phyloP scores from a whole-genome alignment of 495 filamentous ascomycete species.

The Tuber microsphaerosporum region DNA sequence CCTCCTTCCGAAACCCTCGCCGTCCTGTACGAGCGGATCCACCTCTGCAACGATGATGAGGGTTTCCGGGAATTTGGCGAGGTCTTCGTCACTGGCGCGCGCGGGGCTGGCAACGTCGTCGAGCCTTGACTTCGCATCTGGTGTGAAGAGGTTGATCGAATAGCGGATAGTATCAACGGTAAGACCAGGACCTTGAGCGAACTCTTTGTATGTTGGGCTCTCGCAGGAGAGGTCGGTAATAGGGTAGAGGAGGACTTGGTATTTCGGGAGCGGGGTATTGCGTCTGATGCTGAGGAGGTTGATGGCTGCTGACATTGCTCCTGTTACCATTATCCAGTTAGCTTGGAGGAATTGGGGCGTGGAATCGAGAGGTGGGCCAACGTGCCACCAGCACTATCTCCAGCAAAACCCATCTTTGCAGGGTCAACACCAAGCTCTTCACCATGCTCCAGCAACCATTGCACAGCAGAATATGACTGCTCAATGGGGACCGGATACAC shows the following conservation, averaged over 20 bases:
- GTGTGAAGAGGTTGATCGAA: slow-evolving; percentile 16
- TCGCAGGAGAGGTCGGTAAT: slow-evolving; percentile 33
- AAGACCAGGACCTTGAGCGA: slow-evolving; percentile 26
- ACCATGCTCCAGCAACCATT: slow-evolving; percentile 37
- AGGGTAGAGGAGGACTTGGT: slow-evolving; percentile 37
- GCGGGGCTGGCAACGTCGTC: slow-evolving; percentile 33
- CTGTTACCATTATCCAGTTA: slow-evolving; percentile 6
- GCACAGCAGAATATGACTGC: slow-evolving; percentile 34
- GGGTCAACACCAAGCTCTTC: slow-evolving; percentile 20
- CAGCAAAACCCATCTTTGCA: slow-evolving; percentile 26
- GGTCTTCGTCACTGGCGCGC: slow-evolving; percentile 21
- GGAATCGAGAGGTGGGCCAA: not conserved
- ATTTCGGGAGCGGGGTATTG: slow-evolving; percentile 22
- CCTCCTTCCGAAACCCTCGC: slow-evolving; percentile 46
- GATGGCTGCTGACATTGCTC: slow-evolving; percentile 13
- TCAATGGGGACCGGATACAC: slow-evolving; percentile 40
- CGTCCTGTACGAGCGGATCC: slow-evolving; percentile 49
- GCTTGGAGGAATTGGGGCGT: not conserved
- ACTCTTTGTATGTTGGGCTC: slow-evolving; percentile 23
- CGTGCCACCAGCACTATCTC: slow-evolving; percentile 40
- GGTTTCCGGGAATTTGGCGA: slow-evolving; percentile 46
- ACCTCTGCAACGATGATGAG: slow-evolving; percentile 47
- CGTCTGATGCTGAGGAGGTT: slow-evolving; percentile 20
- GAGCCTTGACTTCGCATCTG: slow-evolving; percentile 16
- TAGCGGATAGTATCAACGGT: slow-evolving; percentile 1